Conservation (phyloP, 2,329 filamentous ascomycete genomes). For the Diaporthe vexans region DNA sequence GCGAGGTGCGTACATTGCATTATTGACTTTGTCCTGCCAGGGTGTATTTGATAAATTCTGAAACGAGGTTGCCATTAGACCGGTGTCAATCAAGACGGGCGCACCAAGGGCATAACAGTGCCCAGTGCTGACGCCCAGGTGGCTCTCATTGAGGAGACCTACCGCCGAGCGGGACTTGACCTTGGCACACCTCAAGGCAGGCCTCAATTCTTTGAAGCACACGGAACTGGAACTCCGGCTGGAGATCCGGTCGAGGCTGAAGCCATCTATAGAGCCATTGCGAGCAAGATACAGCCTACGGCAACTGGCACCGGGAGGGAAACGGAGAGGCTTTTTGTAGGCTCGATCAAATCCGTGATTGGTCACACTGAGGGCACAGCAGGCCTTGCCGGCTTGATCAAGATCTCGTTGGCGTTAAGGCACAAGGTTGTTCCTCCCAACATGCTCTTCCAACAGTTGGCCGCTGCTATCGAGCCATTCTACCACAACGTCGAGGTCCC, state of each 20-base stretch:
- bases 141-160: conserved; percentile 55
- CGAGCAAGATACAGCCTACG: too few species aligned
- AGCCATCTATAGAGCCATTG: too few species aligned
- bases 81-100: conserved; percentile 52
- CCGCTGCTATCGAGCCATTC: conserved; percentile 51
- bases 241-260: conserved; percentile 39
- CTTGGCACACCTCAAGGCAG: conserved; percentile 17
- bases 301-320: too few species aligned
- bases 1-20: conserved; percentile 47
- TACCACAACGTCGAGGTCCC: conserved; percentile 46
- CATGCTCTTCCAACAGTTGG: conserved; percentile 52
- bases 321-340: too few species aligned
- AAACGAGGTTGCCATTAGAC: not conserved
- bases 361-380: too few species aligned
- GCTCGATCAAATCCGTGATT: too few species aligned
- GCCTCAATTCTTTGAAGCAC: conserved; percentile 54
- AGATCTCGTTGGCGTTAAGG: too few species aligned
- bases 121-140: conserved; percentile 59
- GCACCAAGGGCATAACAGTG: conserved; percentile 62
- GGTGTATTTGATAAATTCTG: not conserved
- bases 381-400: too few species aligned
- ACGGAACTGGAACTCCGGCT: conserved; percentile 49
- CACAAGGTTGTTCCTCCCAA: conserved; percentile 51
- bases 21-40: too few species aligned
- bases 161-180: conserved; percentile 55